These are phyloP conservation scores for Infundibulicybe gibba DNA, from an alignment of 768 basidiomycete genomes.

Conservation along the genomic window DNA sequence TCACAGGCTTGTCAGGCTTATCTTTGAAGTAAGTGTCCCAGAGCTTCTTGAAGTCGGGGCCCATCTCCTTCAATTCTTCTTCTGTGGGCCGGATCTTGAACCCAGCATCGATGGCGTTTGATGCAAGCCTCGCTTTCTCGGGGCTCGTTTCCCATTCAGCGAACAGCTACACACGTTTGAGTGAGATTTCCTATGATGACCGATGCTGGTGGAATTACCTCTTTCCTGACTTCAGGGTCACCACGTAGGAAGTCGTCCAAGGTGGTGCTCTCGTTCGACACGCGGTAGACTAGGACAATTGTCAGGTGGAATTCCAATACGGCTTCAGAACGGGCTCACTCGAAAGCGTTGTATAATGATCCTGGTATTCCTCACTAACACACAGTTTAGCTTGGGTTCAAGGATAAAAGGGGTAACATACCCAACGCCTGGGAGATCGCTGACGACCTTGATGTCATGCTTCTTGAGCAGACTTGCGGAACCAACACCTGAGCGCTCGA, in stretches of 20 bases:
- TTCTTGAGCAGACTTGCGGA: conserved; percentile 49
- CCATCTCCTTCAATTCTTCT: conserved; percentile 72
- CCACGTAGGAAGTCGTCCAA: conserved; percentile 71
- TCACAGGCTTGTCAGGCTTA: conserved; percentile 77
- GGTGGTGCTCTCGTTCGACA: conserved; percentile 60
- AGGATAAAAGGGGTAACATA: conserved; percentile 20
- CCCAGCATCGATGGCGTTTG: conserved; percentile 72
- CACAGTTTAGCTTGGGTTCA: too few relatives aligned
- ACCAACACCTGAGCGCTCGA: conserved; percentile 73
- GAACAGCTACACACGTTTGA: conserved; percentile 37
- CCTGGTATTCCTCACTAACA: conserved; percentile 64
- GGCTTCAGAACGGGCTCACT: conserved; percentile 27
- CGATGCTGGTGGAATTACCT: conserved; percentile 29
- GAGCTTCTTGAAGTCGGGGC: conserved; percentile 69
- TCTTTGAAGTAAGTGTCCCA: conserved; percentile 75
- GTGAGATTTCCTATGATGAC: not conserved
- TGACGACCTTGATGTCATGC: conserved; percentile 57
- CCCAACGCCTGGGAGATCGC: conserved; percentile 71
- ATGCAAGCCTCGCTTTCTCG: conserved; percentile 64
- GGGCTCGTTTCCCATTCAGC: conserved; percentile 64
- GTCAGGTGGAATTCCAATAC: not conserved
- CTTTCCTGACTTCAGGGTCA: conserved; percentile 51
- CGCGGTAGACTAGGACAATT: conserved; percentile 50
- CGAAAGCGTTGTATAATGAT: conserved; percentile 69
- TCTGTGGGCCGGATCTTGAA: conserved; percentile 75